Percentiles rank a stretch among this genome's conserved stretches.
phyloP scores from a whole-genome alignment of 1,139 yeast species.

The Yamadazyma trypodendri region DNA sequence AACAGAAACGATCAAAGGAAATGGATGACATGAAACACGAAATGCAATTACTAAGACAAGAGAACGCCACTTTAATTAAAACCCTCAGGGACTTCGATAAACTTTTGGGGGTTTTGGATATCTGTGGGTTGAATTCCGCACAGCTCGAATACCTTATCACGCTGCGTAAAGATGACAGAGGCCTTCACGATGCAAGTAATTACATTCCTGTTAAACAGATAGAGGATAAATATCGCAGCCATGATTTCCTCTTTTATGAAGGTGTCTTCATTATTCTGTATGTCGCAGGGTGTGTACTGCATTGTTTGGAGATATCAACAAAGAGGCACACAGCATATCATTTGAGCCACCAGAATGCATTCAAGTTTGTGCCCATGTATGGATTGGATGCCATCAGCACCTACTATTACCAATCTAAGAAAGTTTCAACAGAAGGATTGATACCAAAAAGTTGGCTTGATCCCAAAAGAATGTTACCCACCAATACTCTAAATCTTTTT shows the following conservation, averaged over 20 bases:
- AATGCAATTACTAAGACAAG: conserved; percentile 2
- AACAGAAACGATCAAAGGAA: conserved; percentile 6
- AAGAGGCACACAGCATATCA: background rate
- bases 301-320: background rate
- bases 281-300: background rate
- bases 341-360: background rate
- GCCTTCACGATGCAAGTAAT: background rate
- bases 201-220: conserved; percentile 1
- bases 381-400: conserved; percentile 3
- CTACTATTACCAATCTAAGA: conserved; percentile 1
- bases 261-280: background rate
- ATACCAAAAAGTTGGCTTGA: conserved; percentile 4
- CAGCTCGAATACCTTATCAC: conserved; percentile 1
- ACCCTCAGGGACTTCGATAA: background rate
- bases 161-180: background rate
- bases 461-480: conserved; percentile 1
- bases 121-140: background rate
- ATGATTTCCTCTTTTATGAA: background rate
- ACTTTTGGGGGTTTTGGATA: conserved; percentile 1
- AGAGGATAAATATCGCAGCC: background rate
- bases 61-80: background rate
- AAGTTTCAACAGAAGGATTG: background rate
- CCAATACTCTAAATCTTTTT: background rate
- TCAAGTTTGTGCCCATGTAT: conserved; percentile 2
- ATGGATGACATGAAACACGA: background rate